Evolutionary conservation across 1,139 yeast genomes (phyloP), one percentile per base, ranked within the genome.

Genomic region (Eremothecium cymbalariae): DNA sequence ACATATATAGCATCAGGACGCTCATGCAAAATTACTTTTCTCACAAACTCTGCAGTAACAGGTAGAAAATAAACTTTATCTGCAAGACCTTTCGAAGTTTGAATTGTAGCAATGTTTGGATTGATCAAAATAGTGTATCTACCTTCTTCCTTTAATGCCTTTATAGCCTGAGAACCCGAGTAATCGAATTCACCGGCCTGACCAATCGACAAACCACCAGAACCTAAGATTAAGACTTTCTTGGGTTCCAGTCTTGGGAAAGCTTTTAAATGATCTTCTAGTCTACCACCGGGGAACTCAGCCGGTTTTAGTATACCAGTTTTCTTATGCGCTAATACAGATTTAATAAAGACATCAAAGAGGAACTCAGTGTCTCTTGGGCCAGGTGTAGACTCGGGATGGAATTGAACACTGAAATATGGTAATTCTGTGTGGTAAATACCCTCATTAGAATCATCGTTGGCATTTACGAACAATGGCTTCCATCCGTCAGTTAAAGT

Each of bases 181-280:
- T 90, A 90, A 64, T 90, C 99, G 59, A 90, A 90, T 67, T 90
- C 99, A 64, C 99, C 99, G 46, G 99, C 99, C 70, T 90, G 99
- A 55, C 99, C 99, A 63, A 90, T 90, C 40, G 95, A 82, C 53
- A 90, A 72, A 62, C 99, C 99, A 69, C 99, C 99, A 32, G 97
- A 88, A 49, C 99, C 99, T 53, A 90, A 73, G 42, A 90, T 94
- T 56, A 90, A 74, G 25, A 90, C 98, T 66, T 93, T 93, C 70
- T 86, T 84, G 53, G 82, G 95, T 36, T 81, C 72, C 32, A 77
- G 83, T 50, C 76, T 75, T 50, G 94, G 95, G 43, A 74, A 73
- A 40, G 77, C 76, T 32, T 78, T 78, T 50, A 70, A 61, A 64
- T 84, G 84, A 36, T 82, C 95, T 41, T 69, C 85, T 37, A 73